phyloP scores from a whole-genome alignment of 139 green algal genomes.

The Mesostigma viride region DNA sequence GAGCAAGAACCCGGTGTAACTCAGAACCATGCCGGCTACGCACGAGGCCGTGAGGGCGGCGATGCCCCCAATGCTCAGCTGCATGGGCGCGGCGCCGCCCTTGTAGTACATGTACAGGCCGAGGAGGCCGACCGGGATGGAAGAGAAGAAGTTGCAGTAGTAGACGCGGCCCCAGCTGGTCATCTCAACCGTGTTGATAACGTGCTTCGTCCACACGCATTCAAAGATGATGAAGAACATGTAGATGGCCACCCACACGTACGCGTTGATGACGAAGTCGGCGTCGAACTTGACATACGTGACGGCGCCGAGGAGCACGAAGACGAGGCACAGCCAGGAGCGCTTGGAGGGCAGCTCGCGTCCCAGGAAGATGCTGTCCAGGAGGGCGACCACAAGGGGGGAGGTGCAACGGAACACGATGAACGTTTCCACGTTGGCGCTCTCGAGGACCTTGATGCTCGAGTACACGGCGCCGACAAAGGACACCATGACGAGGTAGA shows the following conservation, averaged over 20 bases:
- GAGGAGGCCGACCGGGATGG: constrained; percentile 9
- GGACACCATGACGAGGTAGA: constrained; percentile 35
- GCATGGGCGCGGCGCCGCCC: not conserved
- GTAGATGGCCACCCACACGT: constrained; percentile 33
- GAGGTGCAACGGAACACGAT: constrained; percentile 63
- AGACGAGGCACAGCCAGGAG: constrained; percentile 30
- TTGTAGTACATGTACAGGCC: constrained; percentile 9
- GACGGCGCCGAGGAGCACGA: constrained; percentile 25
- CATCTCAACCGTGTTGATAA: constrained; percentile 56
- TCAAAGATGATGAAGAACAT: constrained; percentile 57
- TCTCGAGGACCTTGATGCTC: constrained; percentile 46
- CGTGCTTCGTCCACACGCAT: constrained; percentile 57
- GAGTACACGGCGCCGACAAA: constrained; percentile 45
- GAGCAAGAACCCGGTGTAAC: constrained; percentile 47
- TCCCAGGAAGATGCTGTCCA: constrained; percentile 58
- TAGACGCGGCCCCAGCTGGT: constrained; percentile 58
- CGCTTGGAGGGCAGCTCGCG: constrained; percentile 41
- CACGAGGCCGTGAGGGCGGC: constrained; percentile 44
- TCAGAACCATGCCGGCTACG: constrained; percentile 45
- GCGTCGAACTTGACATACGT: constrained; percentile 30
- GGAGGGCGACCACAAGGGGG: constrained; percentile 49
- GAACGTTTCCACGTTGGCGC: constrained; percentile 68
- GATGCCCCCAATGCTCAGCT: constrained; percentile 23
- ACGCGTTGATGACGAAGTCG: constrained; percentile 35
- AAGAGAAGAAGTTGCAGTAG: constrained; percentile 38